Conservation (phyloP, 2,329 filamentous ascomycete genomes). For the Aspergillus sp. region DNA sequence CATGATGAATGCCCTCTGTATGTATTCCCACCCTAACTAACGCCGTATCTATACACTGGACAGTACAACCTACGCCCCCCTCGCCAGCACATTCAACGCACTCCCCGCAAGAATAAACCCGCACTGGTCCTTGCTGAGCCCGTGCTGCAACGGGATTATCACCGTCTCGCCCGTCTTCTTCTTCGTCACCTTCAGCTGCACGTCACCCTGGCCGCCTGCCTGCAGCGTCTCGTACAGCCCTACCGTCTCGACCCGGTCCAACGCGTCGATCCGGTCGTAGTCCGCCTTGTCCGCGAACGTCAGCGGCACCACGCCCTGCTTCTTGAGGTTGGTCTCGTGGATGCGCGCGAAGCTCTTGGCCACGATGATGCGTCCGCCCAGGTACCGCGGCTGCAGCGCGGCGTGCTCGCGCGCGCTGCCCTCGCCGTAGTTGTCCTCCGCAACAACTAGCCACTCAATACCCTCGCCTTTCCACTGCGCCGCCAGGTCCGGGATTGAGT, state of each 20-base stretch:
- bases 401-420: slow-evolving; percentile 84
- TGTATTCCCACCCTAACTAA: slow-evolving; percentile 1
- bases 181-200: slow-evolving; percentile 14
- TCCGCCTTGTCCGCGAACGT: slow-evolving; percentile 83
- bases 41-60: too few species aligned
- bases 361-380: slow-evolving; percentile 74
- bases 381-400: slow-evolving; percentile 80
- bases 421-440: slow-evolving; percentile 96
- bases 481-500: slow-evolving; percentile 80
- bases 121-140: slow-evolving; percentile 80
- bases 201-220: slow-evolving; percentile 13
- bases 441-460: slow-evolving; percentile 83
- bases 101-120: slow-evolving; percentile 88
- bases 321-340: slow-evolving; percentile 93
- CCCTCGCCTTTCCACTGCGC: slow-evolving; percentile 68
- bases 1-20: neutral
- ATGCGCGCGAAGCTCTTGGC: slow-evolving; percentile 84
- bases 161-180: slow-evolving; percentile 51
- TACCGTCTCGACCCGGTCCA: slow-evolving; percentile 72
- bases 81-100: slow-evolving; percentile 78
- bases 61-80: too few species aligned
- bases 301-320: slow-evolving; percentile 91
- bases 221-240: slow-evolving; percentile 73
- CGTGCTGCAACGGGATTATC: slow-evolving; percentile 71
- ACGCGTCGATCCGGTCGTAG: slow-evolving; percentile 73